Evolutionary conservation across 306 rosid species (phyloP), one percentile per base, ranked within the genome.

Genomic region (Acacia melanoxylon): DNA sequence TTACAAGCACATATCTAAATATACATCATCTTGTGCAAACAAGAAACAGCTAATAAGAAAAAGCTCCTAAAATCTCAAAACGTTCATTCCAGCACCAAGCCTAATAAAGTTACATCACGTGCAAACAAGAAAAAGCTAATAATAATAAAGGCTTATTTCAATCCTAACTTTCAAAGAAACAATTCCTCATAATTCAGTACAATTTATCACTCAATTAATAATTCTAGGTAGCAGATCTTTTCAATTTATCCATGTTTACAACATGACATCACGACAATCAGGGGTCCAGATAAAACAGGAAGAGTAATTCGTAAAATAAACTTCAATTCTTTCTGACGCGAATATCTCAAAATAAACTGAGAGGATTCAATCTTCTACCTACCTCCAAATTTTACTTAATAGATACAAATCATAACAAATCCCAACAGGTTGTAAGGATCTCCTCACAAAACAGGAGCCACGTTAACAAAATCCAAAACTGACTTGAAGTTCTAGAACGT

Each of bases 351-450:
- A 44, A 45, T 44, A 71, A 71, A 44, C 48, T 41, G n/a, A 71
- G 14, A 24, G 33, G 33, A 20, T 10, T 22, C 31, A 42, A 69
- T n/a, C 35, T 1, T 11, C 10, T 42, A 35, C 24, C 74, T 41
- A n/a, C 52, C 54, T n/a, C 52, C 9, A 3, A 69, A 10, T 41
- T 69, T 22, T 10, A 42, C 74, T n/a, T 22, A 12, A 11, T 69
- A 69, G 74, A 69, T 41, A 41, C 33, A 40, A 10, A 69, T 20
- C 14, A 19, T 10, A 37, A 68, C 49, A 68, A 68, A 1, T 5
- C 33, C 41, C 37, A 66, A 51, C 9, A 79, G 56, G 45, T 74
- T 75, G 31, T 7, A 12, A 49, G 54, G 68, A 81, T 74, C 56
- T 68, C 41, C 41, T 72, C 73, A 72, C 19, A 66, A 48, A 8